Evolutionary conservation across 805 yeast species (phyloP).

Genomic region (Millerago galiae): DNA sequence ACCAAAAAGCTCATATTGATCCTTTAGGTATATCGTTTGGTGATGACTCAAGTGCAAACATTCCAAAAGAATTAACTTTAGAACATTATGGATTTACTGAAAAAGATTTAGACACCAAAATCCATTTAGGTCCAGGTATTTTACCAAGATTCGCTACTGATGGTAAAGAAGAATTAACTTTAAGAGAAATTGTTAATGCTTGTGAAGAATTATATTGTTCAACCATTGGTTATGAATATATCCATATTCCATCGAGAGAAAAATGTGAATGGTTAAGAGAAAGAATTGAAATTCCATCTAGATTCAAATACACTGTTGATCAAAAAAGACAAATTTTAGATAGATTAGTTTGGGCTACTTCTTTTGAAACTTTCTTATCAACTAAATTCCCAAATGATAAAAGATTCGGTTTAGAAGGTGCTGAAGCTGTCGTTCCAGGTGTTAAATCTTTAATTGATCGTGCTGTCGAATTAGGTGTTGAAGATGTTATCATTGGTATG

Average conservation of each 20-base stretch:
- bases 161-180: conserved; percentile 54
- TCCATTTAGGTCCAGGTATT: conserved; percentile 96
- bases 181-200: conserved; percentile 68
- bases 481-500: conserved; percentile 97
- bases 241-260: conserved; percentile 91
- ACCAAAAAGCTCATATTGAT: conserved; percentile 89
- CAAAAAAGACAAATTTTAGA: conserved; percentile 95
- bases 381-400: conserved; percentile 97
- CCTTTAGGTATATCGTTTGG: conserved; percentile 92
- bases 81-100: conserved; percentile 91
- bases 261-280: conserved; percentile 99
- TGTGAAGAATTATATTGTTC: conserved; percentile 86
- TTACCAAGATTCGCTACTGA: conserved; percentile 79
- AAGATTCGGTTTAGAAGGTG: conserved; percentile 98
- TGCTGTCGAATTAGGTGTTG: conserved; percentile 86
- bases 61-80: conserved; percentile 83
- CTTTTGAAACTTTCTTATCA: conserved; percentile 87
- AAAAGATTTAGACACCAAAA: conserved; percentile 73
- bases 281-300: conserved; percentile 87
- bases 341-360: conserved; percentile 93
- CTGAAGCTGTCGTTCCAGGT: conserved; percentile 95
- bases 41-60: conserved; percentile 42
- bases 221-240: conserved; percentile 88
- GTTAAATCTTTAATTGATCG: conserved; percentile 93
- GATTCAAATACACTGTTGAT: conserved; percentile 76